These are phyloP conservation scores for Colletotrichum graminicola DNA, from an alignment of 2,329 filamentous ascomycete species.

Conservation along the genomic window DNA sequence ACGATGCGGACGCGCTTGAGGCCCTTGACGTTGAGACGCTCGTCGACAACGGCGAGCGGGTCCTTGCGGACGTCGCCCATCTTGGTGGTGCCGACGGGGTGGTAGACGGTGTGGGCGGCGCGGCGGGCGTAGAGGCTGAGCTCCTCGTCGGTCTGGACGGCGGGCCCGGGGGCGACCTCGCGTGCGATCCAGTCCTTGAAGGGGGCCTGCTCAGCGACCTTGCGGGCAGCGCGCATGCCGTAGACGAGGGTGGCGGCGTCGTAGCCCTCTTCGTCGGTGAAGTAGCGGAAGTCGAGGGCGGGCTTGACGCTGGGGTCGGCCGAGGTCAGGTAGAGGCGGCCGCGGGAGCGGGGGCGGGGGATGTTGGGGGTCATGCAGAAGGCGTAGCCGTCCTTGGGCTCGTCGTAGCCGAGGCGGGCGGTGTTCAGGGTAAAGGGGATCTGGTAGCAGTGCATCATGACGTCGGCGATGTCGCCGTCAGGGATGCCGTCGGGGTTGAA, in stretches of 20 bases:
- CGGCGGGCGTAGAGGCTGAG: constrained; percentile 84
- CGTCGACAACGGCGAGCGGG: constrained; percentile 71
- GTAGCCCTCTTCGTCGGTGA: constrained; percentile 87
- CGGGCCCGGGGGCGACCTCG: constrained; percentile 83
- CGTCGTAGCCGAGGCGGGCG: constrained; percentile 77
- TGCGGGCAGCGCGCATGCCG: constrained; percentile 81
- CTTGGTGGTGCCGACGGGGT: constrained; percentile 48
- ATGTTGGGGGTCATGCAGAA: constrained; percentile 97
- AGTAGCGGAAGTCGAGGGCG: constrained; percentile 89
- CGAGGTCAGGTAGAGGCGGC: constrained; percentile 82
- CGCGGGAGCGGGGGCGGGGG: constrained; percentile 82
- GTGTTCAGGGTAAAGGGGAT: constrained; percentile 94
- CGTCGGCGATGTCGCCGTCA: constrained; percentile 82
- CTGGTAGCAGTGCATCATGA: constrained; percentile 99
- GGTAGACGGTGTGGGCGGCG: constrained; percentile 71
- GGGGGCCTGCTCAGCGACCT: constrained; percentile 79
- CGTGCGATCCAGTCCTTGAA: constrained; percentile 87
- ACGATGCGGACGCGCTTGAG: constrained; percentile 54
- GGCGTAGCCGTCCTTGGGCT: constrained; percentile 76
- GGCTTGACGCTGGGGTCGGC: constrained; percentile 82
- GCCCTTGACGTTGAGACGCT: constrained; percentile 53
- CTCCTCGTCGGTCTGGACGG: constrained; percentile 81
- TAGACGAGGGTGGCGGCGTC: constrained; percentile 85
- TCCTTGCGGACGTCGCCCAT: constrained; percentile 71
- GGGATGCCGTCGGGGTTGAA: constrained; percentile 63